Evolutionary conservation across 176 grass and related monocot genomes (phyloP).

Genomic region (Bolboschoenus planiculmis): DNA sequence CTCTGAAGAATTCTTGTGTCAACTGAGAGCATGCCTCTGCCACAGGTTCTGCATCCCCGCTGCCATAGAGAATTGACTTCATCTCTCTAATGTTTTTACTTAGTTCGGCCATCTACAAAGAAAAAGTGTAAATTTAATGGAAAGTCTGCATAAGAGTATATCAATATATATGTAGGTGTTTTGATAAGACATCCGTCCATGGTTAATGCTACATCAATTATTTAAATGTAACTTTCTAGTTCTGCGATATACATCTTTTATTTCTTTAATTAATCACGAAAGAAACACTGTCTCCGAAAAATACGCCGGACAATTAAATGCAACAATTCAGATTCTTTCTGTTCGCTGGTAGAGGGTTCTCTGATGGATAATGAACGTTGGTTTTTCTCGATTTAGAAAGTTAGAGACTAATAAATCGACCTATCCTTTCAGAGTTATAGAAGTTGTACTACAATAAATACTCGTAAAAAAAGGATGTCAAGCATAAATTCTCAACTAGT

Average conservation of each 20-base stretch:
- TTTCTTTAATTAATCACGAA: background rate
- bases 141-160: background rate
- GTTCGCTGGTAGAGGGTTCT: background rate
- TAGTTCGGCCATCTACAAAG: conserved; percentile 68
- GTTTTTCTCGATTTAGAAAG: background rate
- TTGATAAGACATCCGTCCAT: background rate
- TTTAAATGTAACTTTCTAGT: background rate
- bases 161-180: background rate
- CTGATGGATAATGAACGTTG: background rate
- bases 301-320: background rate
- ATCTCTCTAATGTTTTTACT: conserved; percentile 96
- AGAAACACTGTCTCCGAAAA: background rate
- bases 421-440: background rate
- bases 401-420: background rate
- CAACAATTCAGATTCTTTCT: background rate
- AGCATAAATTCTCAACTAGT: background rate
- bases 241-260: background rate
- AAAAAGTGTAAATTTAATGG: background rate
- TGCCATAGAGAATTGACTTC: conserved; percentile 90
- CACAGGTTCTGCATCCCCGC: conserved; percentile 74
- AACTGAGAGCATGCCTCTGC: conserved; percentile 76
- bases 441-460: background rate
- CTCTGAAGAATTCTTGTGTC: conserved; percentile 95
- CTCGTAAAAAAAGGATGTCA: background rate
- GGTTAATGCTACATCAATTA: background rate